phyloP scores from a whole-genome alignment of 768 basidiomycete species.

The Tephrocybe sp. region DNA sequence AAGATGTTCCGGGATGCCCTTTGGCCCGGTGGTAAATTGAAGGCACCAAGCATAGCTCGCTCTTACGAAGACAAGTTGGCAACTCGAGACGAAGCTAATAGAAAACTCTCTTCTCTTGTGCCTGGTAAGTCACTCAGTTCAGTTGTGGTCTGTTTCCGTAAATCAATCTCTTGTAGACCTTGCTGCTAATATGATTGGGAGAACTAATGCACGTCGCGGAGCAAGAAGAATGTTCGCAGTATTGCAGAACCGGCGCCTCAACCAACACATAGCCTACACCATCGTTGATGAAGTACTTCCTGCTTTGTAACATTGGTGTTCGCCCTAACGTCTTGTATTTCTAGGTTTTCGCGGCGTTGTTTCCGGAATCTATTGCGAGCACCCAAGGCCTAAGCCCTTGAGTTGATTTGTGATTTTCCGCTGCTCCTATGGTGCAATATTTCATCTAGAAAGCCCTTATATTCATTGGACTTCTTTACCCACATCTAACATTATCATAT shows the following conservation, averaged over 20 bases:
- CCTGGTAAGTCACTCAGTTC: slow-evolving; percentile 59
- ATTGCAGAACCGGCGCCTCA: slow-evolving; percentile 90
- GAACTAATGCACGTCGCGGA: slow-evolving; percentile 90
- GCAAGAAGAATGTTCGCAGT: slow-evolving; percentile 93
- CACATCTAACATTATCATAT: slow-evolving; percentile 12
- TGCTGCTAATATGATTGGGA: slow-evolving; percentile 97
- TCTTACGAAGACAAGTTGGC: slow-evolving; percentile 77
- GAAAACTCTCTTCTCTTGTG: slow-evolving; percentile 86
- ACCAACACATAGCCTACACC: slow-evolving; percentile 89
- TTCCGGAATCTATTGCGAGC: slow-evolving; percentile 25
- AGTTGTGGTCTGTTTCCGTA: not conserved
- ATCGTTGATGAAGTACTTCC: slow-evolving; percentile 82
- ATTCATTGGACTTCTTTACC: slow-evolving; percentile 13
- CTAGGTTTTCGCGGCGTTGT: slow-evolving; percentile 31
- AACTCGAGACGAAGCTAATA: slow-evolving; percentile 85
- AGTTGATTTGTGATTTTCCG: not conserved
- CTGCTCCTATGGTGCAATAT: not conserved
- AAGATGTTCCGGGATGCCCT: slow-evolving; percentile 67
- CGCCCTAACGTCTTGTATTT: not conserved
- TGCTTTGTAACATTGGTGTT: not conserved
- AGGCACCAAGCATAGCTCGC: slow-evolving; percentile 59
- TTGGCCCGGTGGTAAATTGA: slow-evolving; percentile 86
- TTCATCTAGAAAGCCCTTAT: slow-evolving; percentile 26
- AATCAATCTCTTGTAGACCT: slow-evolving; percentile 55
- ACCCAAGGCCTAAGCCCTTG: not conserved